These are phyloP conservation scores for Blastobotrys capitulatus DNA, from an alignment of 1,139 yeast genomes.

Conservation along the genomic window DNA sequence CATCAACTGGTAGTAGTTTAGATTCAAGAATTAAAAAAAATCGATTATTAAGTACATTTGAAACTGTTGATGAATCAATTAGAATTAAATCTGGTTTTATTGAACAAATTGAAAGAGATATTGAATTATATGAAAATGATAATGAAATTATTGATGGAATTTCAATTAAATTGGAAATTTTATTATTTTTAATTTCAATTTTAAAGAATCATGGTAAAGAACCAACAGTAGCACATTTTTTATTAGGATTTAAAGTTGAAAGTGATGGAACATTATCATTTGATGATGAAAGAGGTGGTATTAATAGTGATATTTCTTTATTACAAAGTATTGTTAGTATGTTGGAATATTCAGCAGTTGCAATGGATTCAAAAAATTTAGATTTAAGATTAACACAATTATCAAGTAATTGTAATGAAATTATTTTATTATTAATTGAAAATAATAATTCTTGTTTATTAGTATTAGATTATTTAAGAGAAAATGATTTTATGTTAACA, in stretches of 20 bases:
- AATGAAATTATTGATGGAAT: slow-evolving; percentile 31
- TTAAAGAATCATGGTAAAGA: slow-evolving; percentile 40
- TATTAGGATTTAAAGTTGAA: slow-evolving; percentile 62
- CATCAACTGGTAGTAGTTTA: slow-evolving; percentile 28
- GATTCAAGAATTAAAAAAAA: slow-evolving; percentile 48
- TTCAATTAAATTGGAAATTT: slow-evolving; percentile 49
- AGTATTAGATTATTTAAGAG: slow-evolving; percentile 51
- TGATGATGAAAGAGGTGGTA: slow-evolving; percentile 43
- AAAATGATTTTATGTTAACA: slow-evolving; percentile 46
- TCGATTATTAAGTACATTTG: slow-evolving; percentile 65
- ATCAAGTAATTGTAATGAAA: slow-evolving; percentile 52
- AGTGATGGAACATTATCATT: slow-evolving; percentile 39
- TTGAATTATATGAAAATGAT: slow-evolving; percentile 25
- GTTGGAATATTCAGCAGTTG: slow-evolving; percentile 44
- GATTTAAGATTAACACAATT: slow-evolving; percentile 53
- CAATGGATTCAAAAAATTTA: slow-evolving; percentile 40
- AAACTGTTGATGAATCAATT: slow-evolving; percentile 61
- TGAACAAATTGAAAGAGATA: slow-evolving; percentile 55
- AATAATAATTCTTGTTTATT: slow-evolving; percentile 48
- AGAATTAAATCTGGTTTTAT: slow-evolving; percentile 71
- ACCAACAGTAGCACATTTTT: slow-evolving; percentile 62
- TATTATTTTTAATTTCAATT: slow-evolving; percentile 53
- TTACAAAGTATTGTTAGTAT: slow-evolving; percentile 49
- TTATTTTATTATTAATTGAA: slow-evolving; percentile 54
- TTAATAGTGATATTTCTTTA: slow-evolving; percentile 49